Conservation (phyloP, 192 early-diverging fungal genomes). For the Entrophospora sp. region DNA sequence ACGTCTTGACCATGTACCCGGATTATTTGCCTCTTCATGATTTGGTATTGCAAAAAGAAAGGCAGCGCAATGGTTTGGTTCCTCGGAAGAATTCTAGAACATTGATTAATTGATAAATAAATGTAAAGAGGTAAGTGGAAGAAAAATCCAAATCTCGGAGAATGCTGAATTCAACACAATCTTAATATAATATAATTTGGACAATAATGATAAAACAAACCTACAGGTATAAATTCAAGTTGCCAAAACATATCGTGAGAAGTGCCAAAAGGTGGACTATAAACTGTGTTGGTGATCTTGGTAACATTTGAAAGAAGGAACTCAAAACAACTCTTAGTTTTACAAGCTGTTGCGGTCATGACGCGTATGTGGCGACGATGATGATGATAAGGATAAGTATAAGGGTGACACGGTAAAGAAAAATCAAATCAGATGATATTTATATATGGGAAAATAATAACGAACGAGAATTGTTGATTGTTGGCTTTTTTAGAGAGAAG, state of each 20-base stretch:
- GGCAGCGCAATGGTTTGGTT: constrained; percentile 8
- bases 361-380: no score
- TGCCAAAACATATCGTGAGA: constrained; percentile 19
- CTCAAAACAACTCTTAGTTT: constrained; percentile 11
- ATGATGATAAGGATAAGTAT: no score
- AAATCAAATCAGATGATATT: no score
- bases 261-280: constrained; percentile 16
- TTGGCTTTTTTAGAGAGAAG: no score
- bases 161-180: not conserved
- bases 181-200: not conserved
- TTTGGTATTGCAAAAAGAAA: constrained; percentile 18
- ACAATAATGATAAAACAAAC: not conserved
- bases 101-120: not conserved
- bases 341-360: constrained; percentile 1
- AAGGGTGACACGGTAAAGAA: no score
- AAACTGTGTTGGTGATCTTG: not conserved
- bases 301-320: constrained; percentile 5
- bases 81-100: not conserved
- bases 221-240: constrained; percentile 18
- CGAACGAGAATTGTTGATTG: no score
- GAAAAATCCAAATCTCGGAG: not conserved
- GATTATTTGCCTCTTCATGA: constrained; percentile 1
- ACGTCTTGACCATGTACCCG: not conserved
- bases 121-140: not conserved
- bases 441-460: no score